Base-by-base conservation (phyloP, 768 basidiomycete species). In the Paxillus involutus region DNA sequence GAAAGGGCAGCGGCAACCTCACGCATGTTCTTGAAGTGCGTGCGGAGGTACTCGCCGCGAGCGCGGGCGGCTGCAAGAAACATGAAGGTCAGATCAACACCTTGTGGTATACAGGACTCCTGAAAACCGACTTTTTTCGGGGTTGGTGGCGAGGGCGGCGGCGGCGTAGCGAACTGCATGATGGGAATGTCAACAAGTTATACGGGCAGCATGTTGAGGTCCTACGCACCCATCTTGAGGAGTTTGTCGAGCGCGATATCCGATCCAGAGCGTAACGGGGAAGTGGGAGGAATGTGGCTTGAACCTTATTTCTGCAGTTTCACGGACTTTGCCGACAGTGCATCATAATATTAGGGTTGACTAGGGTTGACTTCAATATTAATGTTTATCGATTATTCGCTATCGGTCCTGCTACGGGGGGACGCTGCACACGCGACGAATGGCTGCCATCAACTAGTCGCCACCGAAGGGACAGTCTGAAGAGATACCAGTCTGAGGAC, bases 21-120 rank as follows among this genome's bases (percentile, higher is more conserved):
- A 59, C 92, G 88, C 93, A 97, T 98, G 85, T 98, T 99, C 89
- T 99, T 99, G 87, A 97, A 99, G 80, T 98, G 96, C 45, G 97
- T 98, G 66, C 95, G 91, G 70, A 97, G 85, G 83, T 98, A 94
- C 80, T 96, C 94, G 66, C 94, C 94, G 68, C 90, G 89, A 55
- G 95, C 89, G 69, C 84, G 89, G 68, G 95, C 86, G 73, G 91
- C 93, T 96, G 72, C 37, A 71, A 46, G 59, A 56, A n/a, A 53
- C 33, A 36, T 13, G 43, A 35, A 13, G 26, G 49, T 62, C 40
- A 62, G 49, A 61, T 60, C 45, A 36, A 47, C 21, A 9, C 42
- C 26, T 17, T n/a, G 49, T 0, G 12, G n/a, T 33, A 24, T 42
- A 17, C 26, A 43, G 12, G 6, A 37, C 32, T 44, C 37, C 29